A percentile compares a stretch with the other conserved stretches of the same genome.
Conservation (phyloP, 495 filamentous ascomycete genomes). For the Rusavskia elegans region DNA sequence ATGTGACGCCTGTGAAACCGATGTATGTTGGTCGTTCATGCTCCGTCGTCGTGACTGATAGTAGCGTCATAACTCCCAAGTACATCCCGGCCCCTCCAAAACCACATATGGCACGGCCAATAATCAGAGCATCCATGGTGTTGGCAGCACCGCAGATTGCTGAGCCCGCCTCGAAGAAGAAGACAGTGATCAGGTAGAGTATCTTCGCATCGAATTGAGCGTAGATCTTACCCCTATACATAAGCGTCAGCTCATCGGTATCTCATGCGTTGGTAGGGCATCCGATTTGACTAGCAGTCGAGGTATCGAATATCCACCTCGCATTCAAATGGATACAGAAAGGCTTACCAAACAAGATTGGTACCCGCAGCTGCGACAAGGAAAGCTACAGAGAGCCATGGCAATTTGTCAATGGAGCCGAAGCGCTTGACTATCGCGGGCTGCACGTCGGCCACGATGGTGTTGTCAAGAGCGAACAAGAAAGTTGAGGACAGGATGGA, state of each 20-base stretch:
- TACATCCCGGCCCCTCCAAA: constrained; percentile 23
- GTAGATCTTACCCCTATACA: constrained; percentile 26
- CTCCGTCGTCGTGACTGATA: constrained; percentile 17
- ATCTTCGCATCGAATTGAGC: constrained; percentile 26
- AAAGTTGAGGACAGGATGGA: constrained; percentile 33
- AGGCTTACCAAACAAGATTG: constrained; percentile 23
- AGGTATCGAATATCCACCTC: too few species aligned
- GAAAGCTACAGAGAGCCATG: constrained; percentile 35
- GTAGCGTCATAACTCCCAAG: constrained; percentile 20
- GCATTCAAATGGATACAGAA: constrained; percentile 7
- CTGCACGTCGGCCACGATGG: constrained; percentile 41
- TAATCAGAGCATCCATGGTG: constrained; percentile 38
- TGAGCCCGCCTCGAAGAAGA: constrained; percentile 36
- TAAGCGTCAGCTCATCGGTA: background rate
- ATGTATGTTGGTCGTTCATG: constrained; percentile 23
- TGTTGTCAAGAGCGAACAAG: constrained; percentile 40
- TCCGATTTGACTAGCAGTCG: background rate
- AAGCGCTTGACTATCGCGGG: constrained; percentile 31
- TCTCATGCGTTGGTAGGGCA: background rate
- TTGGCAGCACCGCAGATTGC: constrained; percentile 47
- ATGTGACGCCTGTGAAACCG: constrained; percentile 21
- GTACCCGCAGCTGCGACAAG: constrained; percentile 25
- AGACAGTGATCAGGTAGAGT: constrained; percentile 22
- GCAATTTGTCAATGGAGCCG: constrained; percentile 28
- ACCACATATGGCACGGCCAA: constrained; percentile 47